A percentile compares a stretch with the other conserved stretches of the same genome.
These are phyloP conservation scores for Talaromyces sp. DNA, from an alignment of 2,329 filamentous ascomycete genomes.

Conservation along the genomic window DNA sequence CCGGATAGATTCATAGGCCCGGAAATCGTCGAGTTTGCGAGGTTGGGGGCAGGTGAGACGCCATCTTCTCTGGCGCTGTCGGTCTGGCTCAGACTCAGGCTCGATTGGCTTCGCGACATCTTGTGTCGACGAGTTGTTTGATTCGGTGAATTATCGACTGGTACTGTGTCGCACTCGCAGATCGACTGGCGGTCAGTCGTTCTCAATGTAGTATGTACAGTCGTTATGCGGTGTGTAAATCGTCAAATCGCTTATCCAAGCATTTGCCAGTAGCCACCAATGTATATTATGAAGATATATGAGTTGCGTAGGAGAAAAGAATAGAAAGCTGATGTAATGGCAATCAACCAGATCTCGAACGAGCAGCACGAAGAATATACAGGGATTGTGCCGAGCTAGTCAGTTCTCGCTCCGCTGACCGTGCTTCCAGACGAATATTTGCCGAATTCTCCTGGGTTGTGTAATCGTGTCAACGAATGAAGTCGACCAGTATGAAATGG, in stretches of 20 bases:
- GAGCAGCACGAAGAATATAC: background rate
- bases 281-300: background rate
- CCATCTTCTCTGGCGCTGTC: conserved; percentile 33
- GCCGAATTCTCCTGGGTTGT: background rate
- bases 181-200: background rate
- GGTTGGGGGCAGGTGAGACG: conserved; percentile 23
- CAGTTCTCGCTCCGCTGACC: background rate
- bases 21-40: conserved; percentile 29
- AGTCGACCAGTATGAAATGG: no score
- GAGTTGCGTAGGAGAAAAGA: background rate
- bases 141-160: background rate
- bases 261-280: background rate
- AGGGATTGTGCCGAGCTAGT: background rate
- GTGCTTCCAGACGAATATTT: background rate
- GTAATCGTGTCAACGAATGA: background rate
- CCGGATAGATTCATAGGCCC: conserved; percentile 61
- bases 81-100: conserved; percentile 35
- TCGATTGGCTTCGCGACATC: conserved; percentile 37
- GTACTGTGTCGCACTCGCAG: background rate
- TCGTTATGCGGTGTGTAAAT: background rate
- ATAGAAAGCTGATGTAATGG: background rate
- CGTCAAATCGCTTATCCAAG: background rate
- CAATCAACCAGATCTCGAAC: background rate
- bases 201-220: background rate
- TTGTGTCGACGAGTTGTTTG: background rate